These are phyloP conservation scores for Rhynchosporium graminicola DNA, from an alignment of 2,329 filamentous ascomycete genomes.

Conservation along the genomic window DNA sequence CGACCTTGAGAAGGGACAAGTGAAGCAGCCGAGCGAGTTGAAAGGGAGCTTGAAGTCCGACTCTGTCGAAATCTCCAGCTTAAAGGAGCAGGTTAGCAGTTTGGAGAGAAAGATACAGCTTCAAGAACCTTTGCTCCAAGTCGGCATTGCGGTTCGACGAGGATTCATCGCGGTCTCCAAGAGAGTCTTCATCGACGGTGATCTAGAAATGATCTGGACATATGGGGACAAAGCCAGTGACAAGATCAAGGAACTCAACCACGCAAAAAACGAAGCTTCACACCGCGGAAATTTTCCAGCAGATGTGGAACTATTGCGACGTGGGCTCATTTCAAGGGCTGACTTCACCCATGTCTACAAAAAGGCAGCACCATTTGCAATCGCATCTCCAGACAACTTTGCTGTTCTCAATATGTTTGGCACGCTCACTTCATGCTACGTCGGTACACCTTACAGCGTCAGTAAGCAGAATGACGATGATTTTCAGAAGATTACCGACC, in stretches of 20 bases:
- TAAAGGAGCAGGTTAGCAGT: not conserved
- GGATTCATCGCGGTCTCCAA: not conserved
- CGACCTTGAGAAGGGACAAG: not conserved
- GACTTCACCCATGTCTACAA: not conserved
- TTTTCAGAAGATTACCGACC: too few species aligned
- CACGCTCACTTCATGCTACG: too few species aligned
- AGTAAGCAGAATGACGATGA: too few species aligned
- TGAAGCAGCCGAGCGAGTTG: not conserved
- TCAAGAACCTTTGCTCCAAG: not conserved
- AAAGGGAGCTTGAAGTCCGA: too few species aligned
- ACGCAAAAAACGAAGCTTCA: conserved; percentile 6
- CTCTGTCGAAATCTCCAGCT: too few species aligned
- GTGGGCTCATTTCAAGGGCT: not conserved
- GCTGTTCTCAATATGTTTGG: too few species aligned
- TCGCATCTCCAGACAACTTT: too few species aligned
- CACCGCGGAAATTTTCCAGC: not conserved
- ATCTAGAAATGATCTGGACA: not conserved
- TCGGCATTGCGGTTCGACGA: not conserved
- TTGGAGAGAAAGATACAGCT: not conserved
- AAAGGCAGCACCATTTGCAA: not conserved
- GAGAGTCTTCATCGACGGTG: not conserved
- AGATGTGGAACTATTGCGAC: not conserved
- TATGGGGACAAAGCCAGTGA: not conserved
- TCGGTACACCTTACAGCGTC: too few species aligned
- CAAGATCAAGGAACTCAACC: not conserved